phyloP scores from a whole-genome alignment of 768 basidiomycete species.

The Auriculariales sp. region DNA sequence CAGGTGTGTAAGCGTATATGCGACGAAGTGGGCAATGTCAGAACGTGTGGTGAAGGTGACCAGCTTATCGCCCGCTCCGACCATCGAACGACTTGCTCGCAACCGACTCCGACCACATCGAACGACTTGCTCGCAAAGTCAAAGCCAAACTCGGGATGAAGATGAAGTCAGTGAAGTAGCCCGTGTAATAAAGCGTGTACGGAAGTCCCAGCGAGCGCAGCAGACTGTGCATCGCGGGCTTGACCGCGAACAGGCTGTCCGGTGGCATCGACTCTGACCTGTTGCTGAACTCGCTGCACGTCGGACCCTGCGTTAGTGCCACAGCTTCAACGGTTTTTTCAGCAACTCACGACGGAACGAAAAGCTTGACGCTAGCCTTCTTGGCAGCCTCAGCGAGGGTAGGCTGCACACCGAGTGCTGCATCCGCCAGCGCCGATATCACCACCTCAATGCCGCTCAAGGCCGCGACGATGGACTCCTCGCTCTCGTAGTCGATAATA shows the following conservation, averaged over 20 bases:
- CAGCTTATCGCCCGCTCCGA: neutral
- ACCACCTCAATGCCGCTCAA: constrained; percentile 4
- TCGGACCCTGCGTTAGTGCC: neutral
- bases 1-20: neutral
- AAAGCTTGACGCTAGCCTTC: constrained; percentile 6
- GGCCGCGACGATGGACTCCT: neutral
- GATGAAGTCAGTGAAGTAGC: neutral
- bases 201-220: neutral
- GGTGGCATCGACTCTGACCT: neutral
- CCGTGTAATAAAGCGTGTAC: neutral
- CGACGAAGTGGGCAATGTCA: neutral
- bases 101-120: neutral
- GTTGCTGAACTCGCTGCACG: neutral
- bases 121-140: neutral
- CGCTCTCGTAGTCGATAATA: neutral
- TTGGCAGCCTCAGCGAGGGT: neutral
- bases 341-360: constrained; percentile 2
- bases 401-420: neutral
- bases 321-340: neutral
- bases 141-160: neutral
- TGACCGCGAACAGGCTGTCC: neutral
- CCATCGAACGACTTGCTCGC: too few species aligned
- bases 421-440: neutral
- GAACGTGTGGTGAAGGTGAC: neutral
- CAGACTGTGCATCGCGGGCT: neutral